Conservation (phyloP, 2,329 filamentous ascomycete genomes). For the Thielaviopsis cerberus region DNA sequence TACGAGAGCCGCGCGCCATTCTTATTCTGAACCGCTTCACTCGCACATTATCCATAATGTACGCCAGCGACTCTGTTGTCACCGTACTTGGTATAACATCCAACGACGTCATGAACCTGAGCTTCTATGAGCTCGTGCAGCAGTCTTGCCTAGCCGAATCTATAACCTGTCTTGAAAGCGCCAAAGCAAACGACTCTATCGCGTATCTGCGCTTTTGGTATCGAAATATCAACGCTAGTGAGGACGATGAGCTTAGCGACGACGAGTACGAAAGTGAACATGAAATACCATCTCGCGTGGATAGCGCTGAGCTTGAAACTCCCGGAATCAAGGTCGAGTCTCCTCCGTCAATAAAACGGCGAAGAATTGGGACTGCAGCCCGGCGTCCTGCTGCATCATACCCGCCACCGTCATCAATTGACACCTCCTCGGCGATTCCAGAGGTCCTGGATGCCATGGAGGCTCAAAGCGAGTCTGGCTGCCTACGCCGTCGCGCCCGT, state of each 20-base stretch:
- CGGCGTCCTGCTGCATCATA: slow-evolving; percentile 7
- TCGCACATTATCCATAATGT: slow-evolving; percentile 67
- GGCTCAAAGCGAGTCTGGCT: slow-evolving; percentile 17
- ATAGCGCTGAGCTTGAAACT: not conserved
- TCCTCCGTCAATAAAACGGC: slow-evolving; percentile 5
- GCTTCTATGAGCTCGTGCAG: slow-evolving; percentile 76
- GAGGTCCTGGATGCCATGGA: slow-evolving; percentile 16
- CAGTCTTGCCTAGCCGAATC: slow-evolving; percentile 60
- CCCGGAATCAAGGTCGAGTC: slow-evolving; percentile 4
- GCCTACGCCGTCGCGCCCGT: slow-evolving; percentile 20
- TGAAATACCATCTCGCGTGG: slow-evolving; percentile 8
- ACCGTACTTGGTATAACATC: slow-evolving; percentile 58
- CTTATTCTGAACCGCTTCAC: slow-evolving; percentile 78
- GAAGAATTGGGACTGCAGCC: not conserved
- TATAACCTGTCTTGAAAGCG: slow-evolving; percentile 60
- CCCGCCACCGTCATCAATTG: slow-evolving; percentile 8
- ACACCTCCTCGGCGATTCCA: slow-evolving; percentile 5
- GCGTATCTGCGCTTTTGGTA: slow-evolving; percentile 78
- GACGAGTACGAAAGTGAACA: slow-evolving; percentile 16
- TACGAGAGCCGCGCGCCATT: slow-evolving; percentile 64
- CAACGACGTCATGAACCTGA: slow-evolving; percentile 51
- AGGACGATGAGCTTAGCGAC: slow-evolving; percentile 23
- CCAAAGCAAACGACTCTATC: slow-evolving; percentile 80
- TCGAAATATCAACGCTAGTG: slow-evolving; percentile 47
- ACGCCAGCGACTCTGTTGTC: slow-evolving; percentile 57